phyloP scores from a whole-genome alignment of 208 protist species.

The Kentomonas sorsogonicus region DNA sequence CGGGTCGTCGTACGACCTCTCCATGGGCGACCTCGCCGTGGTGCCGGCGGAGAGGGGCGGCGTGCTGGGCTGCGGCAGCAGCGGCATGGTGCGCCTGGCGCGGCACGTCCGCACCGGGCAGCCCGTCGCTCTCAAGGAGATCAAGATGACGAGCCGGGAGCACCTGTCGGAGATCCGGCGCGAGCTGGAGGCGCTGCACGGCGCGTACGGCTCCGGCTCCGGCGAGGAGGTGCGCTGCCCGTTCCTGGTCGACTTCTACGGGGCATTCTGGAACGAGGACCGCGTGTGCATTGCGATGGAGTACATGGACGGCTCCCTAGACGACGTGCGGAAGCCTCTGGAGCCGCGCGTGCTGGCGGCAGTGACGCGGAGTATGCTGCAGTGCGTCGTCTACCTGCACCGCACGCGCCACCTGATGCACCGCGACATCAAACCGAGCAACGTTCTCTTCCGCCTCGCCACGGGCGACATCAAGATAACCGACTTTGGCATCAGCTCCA shows the following conservation, averaged over 20 bases:
- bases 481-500: conserved; percentile 93
- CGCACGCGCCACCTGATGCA: conserved; percentile 89
- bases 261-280: conserved; percentile 84
- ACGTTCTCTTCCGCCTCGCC: conserved; percentile 91
- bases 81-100: conserved; percentile 70
- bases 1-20: conserved; percentile 64
- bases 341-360: conserved; percentile 46
- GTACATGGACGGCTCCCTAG: conserved; percentile 87
- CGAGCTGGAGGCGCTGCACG: conserved; percentile 83
- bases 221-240: conserved; percentile 21
- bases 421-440: conserved; percentile 97
- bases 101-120: conserved; percentile 50
- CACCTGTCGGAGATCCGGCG: conserved; percentile 77
- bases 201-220: no score
- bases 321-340: conserved; percentile 47
- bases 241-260: conserved; percentile 83
- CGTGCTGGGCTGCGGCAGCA: conserved; percentile 78
- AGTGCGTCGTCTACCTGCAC: conserved; percentile 86
- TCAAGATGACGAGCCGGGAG: conserved; percentile 69
- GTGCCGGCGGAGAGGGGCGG: conserved; percentile 37
- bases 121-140: conserved; percentile 79
- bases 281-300: conserved; percentile 90
- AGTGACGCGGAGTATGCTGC: conserved; percentile 76
- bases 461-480: conserved; percentile 86
- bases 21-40: conserved; percentile 62